Evolutionary conservation across 2,329 filamentous ascomycete species (phyloP).

Genomic region (Colletotrichum sp.): DNA sequence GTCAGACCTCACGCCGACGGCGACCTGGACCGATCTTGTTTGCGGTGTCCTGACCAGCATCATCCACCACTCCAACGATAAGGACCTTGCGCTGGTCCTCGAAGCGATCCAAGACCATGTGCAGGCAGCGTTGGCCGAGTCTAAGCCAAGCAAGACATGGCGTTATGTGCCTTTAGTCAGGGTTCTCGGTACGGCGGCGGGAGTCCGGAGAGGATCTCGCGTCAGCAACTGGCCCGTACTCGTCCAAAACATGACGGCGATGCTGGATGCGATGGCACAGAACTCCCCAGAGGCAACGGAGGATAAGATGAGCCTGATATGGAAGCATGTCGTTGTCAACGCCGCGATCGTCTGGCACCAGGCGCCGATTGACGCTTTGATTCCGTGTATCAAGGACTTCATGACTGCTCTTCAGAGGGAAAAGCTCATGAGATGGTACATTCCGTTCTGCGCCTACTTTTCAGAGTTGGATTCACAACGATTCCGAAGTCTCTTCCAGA

Average conservation of each 20-base stretch:
- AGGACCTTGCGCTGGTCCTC: conserved; percentile 74
- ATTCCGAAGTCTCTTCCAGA: conserved; percentile 80
- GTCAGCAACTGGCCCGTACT: conserved; percentile 75
- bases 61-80: conserved; percentile 79
- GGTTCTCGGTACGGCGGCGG: conserved; percentile 72
- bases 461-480: conserved; percentile 74
- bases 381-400: conserved; percentile 71
- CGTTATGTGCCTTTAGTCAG: conserved; percentile 54
- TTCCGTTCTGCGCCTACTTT: conserved; percentile 85
- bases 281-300: conserved; percentile 37
- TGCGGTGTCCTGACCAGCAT: conserved; percentile 80
- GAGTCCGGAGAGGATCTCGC: conserved; percentile 81
- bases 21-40: conserved; percentile 68
- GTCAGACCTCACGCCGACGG: conserved; percentile 48
- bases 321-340: conserved; percentile 63
- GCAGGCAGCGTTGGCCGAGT: conserved; percentile 39
- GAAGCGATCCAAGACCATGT: conserved; percentile 63
- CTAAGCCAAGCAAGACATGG: conserved; percentile 39
- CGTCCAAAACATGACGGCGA: conserved; percentile 58
- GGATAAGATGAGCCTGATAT: conserved; percentile 49
- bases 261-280: conserved; percentile 55
- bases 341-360: conserved; percentile 73
- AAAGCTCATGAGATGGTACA: conserved; percentile 73
- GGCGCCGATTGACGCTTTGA: conserved; percentile 79
- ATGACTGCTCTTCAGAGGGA: conserved; percentile 69